Evolutionary conservation across 2,329 filamentous ascomycete genomes (phyloP).

Genomic region (Cladosporium sp.): DNA sequence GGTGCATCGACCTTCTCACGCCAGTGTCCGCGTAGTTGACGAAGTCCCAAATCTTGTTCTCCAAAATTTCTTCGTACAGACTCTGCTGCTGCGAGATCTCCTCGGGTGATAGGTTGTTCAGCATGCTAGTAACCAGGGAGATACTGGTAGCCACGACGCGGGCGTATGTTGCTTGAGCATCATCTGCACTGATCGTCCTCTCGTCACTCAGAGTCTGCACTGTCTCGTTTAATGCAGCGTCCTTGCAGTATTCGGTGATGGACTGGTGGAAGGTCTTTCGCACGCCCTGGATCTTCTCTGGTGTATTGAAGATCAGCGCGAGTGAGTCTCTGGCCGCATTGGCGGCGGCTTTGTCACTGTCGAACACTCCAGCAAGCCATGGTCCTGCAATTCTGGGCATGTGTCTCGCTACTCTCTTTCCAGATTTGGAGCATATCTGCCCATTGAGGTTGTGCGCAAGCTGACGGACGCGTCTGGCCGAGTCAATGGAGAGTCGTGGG

Average conservation of each 20-base stretch:
- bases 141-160: constrained; percentile 68
- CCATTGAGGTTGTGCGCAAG: constrained; percentile 76
- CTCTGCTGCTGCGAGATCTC: constrained; percentile 62
- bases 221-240: constrained; percentile 76
- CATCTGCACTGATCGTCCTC: constrained; percentile 77
- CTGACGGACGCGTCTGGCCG: constrained; percentile 82
- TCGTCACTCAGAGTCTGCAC: constrained; percentile 83
- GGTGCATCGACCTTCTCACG: constrained; percentile 60
- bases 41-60: constrained; percentile 62
- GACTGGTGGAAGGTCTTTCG: constrained; percentile 79
- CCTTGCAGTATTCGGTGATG: constrained; percentile 78
- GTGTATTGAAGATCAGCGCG: constrained; percentile 70
- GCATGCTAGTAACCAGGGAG: constrained; percentile 54
- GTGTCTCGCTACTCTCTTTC: constrained; percentile 80
- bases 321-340: constrained; percentile 77
- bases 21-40: constrained; percentile 57
- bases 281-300: constrained; percentile 74
- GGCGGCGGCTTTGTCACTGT: constrained; percentile 75
- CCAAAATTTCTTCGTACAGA: constrained; percentile 67
- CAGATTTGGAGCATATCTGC: constrained; percentile 56
- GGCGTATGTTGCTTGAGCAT: constrained; percentile 81
- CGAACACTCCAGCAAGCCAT: constrained; percentile 90
- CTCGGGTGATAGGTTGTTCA: constrained; percentile 45
- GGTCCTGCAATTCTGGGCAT: constrained; percentile 76
- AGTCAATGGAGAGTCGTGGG: constrained; percentile 86